Conservation (phyloP, 106 monocot genomes). For the Apostasia shenzhenica region DNA sequence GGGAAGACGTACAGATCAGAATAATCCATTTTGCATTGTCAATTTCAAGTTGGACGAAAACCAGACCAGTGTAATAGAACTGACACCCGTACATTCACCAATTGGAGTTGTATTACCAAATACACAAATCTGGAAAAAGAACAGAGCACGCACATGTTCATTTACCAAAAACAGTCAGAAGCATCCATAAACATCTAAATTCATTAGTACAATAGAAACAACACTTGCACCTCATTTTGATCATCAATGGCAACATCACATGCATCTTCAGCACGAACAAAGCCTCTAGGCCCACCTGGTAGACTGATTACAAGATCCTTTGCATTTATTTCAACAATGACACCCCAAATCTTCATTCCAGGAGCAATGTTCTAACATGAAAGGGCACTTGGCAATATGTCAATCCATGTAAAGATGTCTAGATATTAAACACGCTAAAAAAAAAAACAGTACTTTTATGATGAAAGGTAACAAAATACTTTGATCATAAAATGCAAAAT, state of each 20-base stretch:
- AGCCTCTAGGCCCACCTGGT: slow-evolving; percentile 89
- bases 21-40: too few species aligned
- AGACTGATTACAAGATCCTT: slow-evolving; percentile 90
- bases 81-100: too few species aligned
- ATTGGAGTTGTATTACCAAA: too few species aligned
- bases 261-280: slow-evolving; percentile 73
- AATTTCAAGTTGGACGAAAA: too few species aligned
- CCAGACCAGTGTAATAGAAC: too few species aligned
- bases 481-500: neutral
- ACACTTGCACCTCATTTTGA: slow-evolving; percentile 29
- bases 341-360: slow-evolving; percentile 89
- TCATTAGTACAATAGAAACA: too few species aligned
- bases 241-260: slow-evolving; percentile 34
- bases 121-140: too few species aligned
- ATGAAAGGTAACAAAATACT: too few species aligned
- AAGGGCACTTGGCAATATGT: neutral
- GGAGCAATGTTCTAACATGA: slow-evolving; percentile 62
- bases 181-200: too few species aligned
- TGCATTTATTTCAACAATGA: slow-evolving; percentile 65
- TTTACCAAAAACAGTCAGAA: too few species aligned
- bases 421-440: neutral
- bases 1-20: too few species aligned
- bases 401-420: neutral
- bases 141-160: too few species aligned
- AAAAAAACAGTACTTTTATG: neutral